These are phyloP conservation scores for Medicago truncatula DNA, from an alignment of 306 rosid species.

Conservation along the genomic window DNA sequence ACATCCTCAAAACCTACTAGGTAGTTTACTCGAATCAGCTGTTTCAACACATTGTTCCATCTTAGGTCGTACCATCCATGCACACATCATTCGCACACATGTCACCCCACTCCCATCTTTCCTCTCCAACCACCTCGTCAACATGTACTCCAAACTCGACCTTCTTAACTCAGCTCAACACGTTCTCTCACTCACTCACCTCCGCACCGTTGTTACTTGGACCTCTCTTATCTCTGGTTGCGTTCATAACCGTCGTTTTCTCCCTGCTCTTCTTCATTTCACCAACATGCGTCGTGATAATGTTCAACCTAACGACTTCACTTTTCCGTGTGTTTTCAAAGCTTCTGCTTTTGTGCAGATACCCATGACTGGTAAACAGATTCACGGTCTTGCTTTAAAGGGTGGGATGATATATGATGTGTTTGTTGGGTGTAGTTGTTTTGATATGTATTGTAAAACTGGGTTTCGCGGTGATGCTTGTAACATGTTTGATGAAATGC, in stretches of 20 bases:
- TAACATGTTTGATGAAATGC: too few species aligned
- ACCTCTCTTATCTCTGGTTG: conserved; percentile 86
- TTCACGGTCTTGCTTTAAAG: conserved; percentile 72
- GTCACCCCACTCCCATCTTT: conserved; percentile 60
- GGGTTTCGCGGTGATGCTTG: too few species aligned
- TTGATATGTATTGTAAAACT: too few species aligned
- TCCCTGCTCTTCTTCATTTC: conserved; percentile 59
- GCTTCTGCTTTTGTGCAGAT: conserved; percentile 63
- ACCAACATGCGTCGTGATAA: conserved; percentile 62
- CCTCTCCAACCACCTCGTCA: conserved; percentile 79
- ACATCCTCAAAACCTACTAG: conserved; percentile 56
- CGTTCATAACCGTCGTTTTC: conserved; percentile 66
- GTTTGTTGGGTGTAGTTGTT: too few species aligned
- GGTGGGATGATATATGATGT: too few species aligned
- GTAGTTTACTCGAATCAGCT: conserved; percentile 65
- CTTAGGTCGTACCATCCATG: conserved; percentile 72
- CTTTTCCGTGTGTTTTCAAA: conserved; percentile 79
- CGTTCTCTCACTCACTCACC: conserved; percentile 62
- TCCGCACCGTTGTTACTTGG: conserved; percentile 84
- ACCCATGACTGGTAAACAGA: conserved; percentile 65
- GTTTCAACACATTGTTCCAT: conserved; percentile 53
- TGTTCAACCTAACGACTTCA: conserved; percentile 82
- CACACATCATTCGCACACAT: conserved; percentile 64
- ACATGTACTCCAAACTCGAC: conserved; percentile 93
- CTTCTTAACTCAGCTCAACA: conserved; percentile 61